Evolutionary conservation across 176 grass and related monocot genomes (phyloP), one percentile per base, ranked within the genome.

Genomic region (Eleusine coracana): DNA sequence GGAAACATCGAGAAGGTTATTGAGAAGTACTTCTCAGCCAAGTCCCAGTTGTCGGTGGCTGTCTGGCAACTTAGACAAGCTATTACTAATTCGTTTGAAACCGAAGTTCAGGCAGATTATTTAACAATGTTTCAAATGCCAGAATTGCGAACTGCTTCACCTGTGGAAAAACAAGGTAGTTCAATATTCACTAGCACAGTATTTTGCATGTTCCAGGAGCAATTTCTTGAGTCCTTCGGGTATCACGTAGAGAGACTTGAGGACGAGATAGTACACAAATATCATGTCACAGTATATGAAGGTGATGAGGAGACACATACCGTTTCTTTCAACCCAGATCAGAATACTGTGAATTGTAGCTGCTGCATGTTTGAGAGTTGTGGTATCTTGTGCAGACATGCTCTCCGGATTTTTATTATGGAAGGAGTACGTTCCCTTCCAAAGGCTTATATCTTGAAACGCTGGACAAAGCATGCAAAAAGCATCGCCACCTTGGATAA

Each of bases 381-480:
- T 82, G 96, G 96, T 59, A 89, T 98, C 71, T 90, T 98, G 85
- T 98, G 96, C 77, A 91, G 93, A 65, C 96, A 99, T 77, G 83
- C 85, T 45, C 82, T 99, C 66, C 90, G 89, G 66, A 82, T 96
- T 76, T 92, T 99, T 69, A 76, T 99, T 51, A 77, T 92, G 7
- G 89, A 95, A 90, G 87, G 91, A 64, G 80, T 99, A 38, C 87
- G 93, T 31, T 58, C 68, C 42, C 77, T 99, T 83, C 93, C 90
- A 54, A 93, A 88, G 69, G 73, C 89, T 66, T 95, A 91, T 83
- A 90, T 96, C 38, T 80, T 99, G 83, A 96, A 95, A 91, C 89
- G 91, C 76, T 99, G 96, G 96, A 92, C 96, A 70, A 99, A 90
- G 21, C 89, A 99, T 93, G 91, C 87, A 52, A 95, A 95, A 90